phyloP scores from a whole-genome alignment of 1,139 yeast species.

The Yamadazyma sp. region DNA sequence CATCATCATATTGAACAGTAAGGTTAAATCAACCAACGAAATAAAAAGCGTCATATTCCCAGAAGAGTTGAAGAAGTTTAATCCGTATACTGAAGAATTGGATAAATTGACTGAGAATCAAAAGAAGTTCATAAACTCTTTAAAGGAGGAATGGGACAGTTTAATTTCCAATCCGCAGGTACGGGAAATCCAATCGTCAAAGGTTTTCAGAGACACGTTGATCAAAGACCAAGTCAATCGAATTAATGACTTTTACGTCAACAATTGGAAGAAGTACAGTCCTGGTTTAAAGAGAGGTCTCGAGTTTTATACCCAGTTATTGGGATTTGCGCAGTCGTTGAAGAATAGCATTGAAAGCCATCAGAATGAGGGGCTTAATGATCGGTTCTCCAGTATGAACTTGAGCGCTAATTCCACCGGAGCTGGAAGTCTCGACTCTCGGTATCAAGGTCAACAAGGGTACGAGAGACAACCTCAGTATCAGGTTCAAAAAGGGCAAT shows the following conservation, averaged over 20 bases:
- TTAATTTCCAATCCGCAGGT: slow-evolving; percentile 49
- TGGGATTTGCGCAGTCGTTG: slow-evolving; percentile 37
- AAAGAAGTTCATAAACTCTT: slow-evolving; percentile 50
- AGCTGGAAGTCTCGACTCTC: neutral
- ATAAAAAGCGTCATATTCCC: slow-evolving; percentile 61
- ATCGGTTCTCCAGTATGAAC: slow-evolving; percentile 11
- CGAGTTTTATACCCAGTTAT: slow-evolving; percentile 60
- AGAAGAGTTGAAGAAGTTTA: slow-evolving; percentile 75
- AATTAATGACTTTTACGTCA: slow-evolving; percentile 46
- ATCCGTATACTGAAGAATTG: slow-evolving; percentile 64
- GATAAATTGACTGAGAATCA: slow-evolving; percentile 70
- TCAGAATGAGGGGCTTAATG: neutral
- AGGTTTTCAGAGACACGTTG: slow-evolving; percentile 26
- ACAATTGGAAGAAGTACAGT: slow-evolving; percentile 60
- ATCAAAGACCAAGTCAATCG: slow-evolving; percentile 30
- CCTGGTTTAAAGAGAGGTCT: slow-evolving; percentile 62
- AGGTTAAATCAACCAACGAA: slow-evolving; percentile 55
- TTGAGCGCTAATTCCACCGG: slow-evolving; percentile 11
- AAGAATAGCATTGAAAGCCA: slow-evolving; percentile 9
- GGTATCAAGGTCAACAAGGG: no score
- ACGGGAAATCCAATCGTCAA: slow-evolving; percentile 36
- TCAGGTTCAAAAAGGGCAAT: no score
- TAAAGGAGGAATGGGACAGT: slow-evolving; percentile 58
- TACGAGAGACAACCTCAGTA: no score
- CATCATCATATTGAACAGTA: slow-evolving; percentile 66